Percentiles rank a stretch among this genome's conserved stretches.
phyloP scores from a whole-genome alignment of 2,329 filamentous ascomycete genomes.

The Xenoacremonium recifei region DNA sequence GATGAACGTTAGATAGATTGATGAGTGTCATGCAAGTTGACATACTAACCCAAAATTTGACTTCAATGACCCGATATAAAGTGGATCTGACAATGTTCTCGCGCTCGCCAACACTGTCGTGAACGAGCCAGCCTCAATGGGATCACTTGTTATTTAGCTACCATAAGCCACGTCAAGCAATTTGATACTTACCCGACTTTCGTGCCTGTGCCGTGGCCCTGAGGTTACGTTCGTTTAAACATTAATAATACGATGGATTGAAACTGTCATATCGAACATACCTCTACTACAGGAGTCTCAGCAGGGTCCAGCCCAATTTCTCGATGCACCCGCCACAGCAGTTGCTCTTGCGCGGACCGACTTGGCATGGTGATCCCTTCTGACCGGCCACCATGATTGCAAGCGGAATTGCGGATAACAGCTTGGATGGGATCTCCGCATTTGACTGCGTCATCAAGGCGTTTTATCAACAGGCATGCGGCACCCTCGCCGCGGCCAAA shows the following conservation, averaged over 20 bases:
- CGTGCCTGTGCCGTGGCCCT: constrained; percentile 7
- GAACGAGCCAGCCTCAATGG: constrained; percentile 28
- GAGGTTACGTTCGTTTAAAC: neutral
- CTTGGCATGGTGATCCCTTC: constrained; percentile 34
- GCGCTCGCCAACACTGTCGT: constrained; percentile 17
- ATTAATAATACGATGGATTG: neutral
- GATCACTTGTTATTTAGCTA: constrained; percentile 39
- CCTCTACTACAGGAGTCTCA: constrained; percentile 7
- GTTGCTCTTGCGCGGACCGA: constrained; percentile 4
- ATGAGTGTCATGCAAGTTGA: constrained; percentile 13
- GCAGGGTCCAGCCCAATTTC: neutral
- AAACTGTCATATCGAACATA: neutral
- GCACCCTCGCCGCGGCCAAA: constrained; percentile 29
- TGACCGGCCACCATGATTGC: constrained; percentile 41
- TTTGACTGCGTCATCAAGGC: constrained; percentile 42
- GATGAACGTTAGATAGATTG: constrained; percentile 4
- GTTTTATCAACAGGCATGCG: constrained; percentile 47
- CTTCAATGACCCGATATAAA: constrained; percentile 24
- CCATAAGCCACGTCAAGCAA: constrained; percentile 2
- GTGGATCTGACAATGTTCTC: constrained; percentile 17
- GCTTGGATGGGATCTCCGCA: constrained; percentile 37
- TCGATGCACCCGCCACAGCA: neutral
- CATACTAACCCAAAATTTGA: constrained; percentile 15
- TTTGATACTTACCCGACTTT: constrained; percentile 3
- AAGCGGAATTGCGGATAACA: constrained; percentile 27